Evolutionary conservation across 2,329 filamentous ascomycete genomes (phyloP).

Genomic region (Pseudogymnoascus sp.): DNA sequence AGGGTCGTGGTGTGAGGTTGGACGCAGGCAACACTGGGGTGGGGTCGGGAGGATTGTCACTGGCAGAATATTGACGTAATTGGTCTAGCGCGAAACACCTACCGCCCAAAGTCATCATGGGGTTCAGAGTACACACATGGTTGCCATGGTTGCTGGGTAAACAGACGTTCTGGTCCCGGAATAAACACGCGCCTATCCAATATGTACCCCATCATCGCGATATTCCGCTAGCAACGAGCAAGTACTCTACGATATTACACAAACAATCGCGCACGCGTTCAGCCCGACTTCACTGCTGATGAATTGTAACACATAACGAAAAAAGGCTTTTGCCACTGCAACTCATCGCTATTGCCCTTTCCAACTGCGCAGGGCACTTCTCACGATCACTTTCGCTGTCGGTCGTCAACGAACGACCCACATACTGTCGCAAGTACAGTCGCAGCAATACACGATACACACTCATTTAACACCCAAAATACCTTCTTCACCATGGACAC

Average conservation of each 20-base stretch:
- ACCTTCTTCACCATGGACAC: constrained; percentile 61
- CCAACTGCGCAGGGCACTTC: background rate
- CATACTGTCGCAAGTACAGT: constrained; percentile 3
- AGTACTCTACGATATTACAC: constrained; percentile 1
- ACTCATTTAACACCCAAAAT: background rate
- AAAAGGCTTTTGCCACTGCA: constrained; percentile 4
- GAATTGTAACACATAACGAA: constrained; percentile 8
- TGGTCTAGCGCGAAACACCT: background rate
- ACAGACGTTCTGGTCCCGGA: constrained; percentile 3
- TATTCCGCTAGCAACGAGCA: background rate
- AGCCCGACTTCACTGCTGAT: constrained; percentile 1
- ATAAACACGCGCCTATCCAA: constrained; percentile 6
- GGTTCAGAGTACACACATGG: background rate
- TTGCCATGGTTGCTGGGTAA: constrained; percentile 9
- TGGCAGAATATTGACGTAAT: background rate
- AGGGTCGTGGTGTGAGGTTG: background rate
- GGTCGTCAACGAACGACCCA: background rate
- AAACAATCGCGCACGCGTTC: constrained; percentile 4
- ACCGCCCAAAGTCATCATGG: constrained; percentile 6
- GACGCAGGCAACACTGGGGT: background rate
- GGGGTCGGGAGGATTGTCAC: background rate
- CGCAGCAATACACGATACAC: background rate
- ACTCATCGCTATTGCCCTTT: background rate
- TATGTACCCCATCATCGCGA: constrained; percentile 6
- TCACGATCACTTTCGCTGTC: background rate